Conservation (phyloP, 208 protist genomes). For the Novymonas esmeraldas region DNA sequence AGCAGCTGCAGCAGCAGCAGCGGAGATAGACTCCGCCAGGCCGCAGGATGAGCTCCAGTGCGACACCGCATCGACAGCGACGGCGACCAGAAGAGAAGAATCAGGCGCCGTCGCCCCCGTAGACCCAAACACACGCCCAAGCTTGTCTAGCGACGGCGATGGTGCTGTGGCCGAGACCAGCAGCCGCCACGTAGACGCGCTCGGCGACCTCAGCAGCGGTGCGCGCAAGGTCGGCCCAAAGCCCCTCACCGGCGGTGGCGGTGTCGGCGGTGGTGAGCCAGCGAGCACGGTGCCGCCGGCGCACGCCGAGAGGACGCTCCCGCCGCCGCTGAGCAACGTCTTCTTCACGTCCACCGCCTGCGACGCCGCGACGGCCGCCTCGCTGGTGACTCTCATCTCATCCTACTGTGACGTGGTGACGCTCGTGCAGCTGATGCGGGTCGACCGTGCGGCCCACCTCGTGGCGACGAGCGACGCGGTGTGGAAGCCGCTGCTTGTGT, state of each 20-base stretch:
- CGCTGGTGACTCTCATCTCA: slow-evolving; percentile 30
- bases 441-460: slow-evolving; percentile 35
- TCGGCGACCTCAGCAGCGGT: neutral
- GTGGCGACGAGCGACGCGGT: slow-evolving; percentile 46
- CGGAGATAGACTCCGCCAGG: no score
- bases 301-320: neutral
- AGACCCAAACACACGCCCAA: no score
- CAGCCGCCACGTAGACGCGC: neutral
- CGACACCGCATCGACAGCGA: no score
- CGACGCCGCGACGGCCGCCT: neutral
- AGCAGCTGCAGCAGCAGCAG: neutral
- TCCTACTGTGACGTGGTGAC: slow-evolving; percentile 46
- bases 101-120: no score
- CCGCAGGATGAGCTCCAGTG: no score
- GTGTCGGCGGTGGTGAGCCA: neutral
- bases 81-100: no score
- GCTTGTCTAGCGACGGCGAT: no score
- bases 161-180: neutral
- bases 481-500: slow-evolving; percentile 46
- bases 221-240: neutral
- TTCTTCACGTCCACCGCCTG: slow-evolving; percentile 16
- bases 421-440: slow-evolving; percentile 49
- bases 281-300: neutral
- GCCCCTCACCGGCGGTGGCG: neutral
- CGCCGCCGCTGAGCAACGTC: neutral